Evolutionary conservation across 2,329 filamentous ascomycete genomes (phyloP).

Genomic region (Pseudocercospora eumusae): DNA sequence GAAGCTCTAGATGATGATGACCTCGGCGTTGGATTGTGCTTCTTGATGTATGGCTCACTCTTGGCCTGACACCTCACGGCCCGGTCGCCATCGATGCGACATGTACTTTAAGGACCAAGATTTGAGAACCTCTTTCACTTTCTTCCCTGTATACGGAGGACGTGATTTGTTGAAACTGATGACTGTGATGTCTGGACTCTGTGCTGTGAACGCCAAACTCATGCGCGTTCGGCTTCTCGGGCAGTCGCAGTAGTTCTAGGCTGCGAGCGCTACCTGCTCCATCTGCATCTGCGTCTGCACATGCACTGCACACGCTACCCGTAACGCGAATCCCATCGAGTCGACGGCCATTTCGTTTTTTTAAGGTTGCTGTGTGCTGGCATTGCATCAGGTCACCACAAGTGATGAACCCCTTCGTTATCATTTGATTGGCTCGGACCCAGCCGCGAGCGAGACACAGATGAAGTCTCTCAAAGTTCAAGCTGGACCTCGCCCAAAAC

Average conservation of each 20-base stretch:
- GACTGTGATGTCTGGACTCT: not conserved
- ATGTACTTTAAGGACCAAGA: slow-evolving; percentile 11
- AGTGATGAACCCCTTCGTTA: slow-evolving; percentile 1
- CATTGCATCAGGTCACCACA: not conserved
- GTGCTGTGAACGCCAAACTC: not conserved
- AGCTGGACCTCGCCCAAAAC: not conserved
- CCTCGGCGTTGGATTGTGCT: slow-evolving; percentile 14
- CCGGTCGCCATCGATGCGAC: slow-evolving; percentile 5
- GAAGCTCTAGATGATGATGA: slow-evolving; percentile 65
- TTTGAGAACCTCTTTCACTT: not conserved
- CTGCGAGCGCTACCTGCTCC: not conserved
- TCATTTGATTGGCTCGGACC: not conserved
- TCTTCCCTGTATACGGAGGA: not conserved
- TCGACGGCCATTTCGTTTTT: not conserved
- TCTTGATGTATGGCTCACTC: slow-evolving; percentile 2
- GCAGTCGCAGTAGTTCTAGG: not conserved
- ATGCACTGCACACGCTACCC: not conserved
- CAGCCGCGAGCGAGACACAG: not conserved
- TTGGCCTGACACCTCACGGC: slow-evolving; percentile 6
- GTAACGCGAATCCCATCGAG: not conserved
- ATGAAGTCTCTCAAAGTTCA: not conserved
- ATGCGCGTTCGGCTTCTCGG: not conserved
- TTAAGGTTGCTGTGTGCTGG: not conserved
- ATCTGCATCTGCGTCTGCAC: not conserved
- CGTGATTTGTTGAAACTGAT: not conserved